These are phyloP conservation scores for Clavispora santaluciae DNA, from an alignment of 805 yeast genomes.

Conservation along the genomic window DNA sequence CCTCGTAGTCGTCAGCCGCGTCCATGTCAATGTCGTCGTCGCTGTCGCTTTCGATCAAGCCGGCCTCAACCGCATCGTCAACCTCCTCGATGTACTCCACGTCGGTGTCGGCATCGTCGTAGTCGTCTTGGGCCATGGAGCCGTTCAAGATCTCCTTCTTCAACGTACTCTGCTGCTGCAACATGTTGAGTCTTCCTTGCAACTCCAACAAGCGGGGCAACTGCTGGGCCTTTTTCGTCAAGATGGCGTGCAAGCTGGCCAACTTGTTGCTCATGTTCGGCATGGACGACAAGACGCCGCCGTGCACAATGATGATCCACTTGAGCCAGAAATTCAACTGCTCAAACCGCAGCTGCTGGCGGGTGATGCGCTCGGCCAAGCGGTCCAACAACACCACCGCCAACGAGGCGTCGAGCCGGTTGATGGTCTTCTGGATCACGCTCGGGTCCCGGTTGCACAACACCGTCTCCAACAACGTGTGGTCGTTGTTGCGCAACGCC, in stretches of 20 bases:
- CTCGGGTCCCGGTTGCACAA: conserved; percentile 50
- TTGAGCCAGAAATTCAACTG: conserved; percentile 52
- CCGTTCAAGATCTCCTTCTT: conserved; percentile 35
- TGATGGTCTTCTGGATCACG: conserved; percentile 46
- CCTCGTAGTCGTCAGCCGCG: conserved; percentile 4
- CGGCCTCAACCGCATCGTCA: conserved; percentile 40
- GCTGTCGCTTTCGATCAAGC: conserved; percentile 16
- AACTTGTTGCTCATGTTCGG: conserved; percentile 41
- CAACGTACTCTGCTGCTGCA: conserved; percentile 40
- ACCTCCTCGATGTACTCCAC: conserved; percentile 73
- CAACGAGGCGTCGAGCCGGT: conserved; percentile 44
- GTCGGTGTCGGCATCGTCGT: conserved; percentile 38
- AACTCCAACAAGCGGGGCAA: conserved; percentile 48
- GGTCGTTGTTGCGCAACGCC: conserved; percentile 84
- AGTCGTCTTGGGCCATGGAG: conserved; percentile 17
- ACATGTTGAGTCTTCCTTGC: conserved; percentile 45
- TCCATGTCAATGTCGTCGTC: conserved; percentile 8
- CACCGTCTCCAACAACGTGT: conserved; percentile 78
- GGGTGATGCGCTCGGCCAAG: conserved; percentile 47
- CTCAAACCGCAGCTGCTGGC: conserved; percentile 47
- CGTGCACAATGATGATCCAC: conserved; percentile 53
- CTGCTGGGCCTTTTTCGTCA: conserved; percentile 45
- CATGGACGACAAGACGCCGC: conserved; percentile 43
- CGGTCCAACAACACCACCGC: conserved; percentile 49
- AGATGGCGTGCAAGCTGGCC: conserved; percentile 42